Conservation (phyloP, 78 protist genomes). For the Polysphondylium violaceum region DNA sequence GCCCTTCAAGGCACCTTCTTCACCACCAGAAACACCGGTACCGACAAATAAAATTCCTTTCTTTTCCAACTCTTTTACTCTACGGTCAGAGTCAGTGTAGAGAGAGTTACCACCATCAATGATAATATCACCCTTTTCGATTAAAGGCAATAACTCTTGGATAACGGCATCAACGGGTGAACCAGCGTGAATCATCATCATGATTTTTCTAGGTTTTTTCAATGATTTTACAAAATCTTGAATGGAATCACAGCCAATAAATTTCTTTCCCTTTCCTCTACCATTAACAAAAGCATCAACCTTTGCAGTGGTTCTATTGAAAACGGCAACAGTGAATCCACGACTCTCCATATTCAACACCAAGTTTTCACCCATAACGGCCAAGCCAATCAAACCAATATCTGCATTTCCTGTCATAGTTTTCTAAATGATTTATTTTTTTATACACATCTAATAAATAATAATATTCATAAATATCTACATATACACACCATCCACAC, state of each 20-base stretch:
- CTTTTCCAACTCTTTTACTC: conserved; percentile 77
- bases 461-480: too few species aligned
- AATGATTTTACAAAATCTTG: conserved; percentile 84
- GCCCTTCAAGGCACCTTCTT: conserved; percentile 98
- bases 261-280: conserved; percentile 85
- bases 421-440: too few species aligned
- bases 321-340: conserved; percentile 90
- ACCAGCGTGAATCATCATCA: conserved; percentile 96
- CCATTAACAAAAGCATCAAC: conserved; percentile 88
- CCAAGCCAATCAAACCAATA: conserved; percentile 92
- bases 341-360: conserved; percentile 95
- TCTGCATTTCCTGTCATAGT: conserved; percentile 41
- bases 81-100: conserved; percentile 90
- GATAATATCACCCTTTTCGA: conserved; percentile 93
- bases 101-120: conserved; percentile 98
- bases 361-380: conserved; percentile 98
- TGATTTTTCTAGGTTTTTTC: conserved; percentile 91
- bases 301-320: conserved; percentile 89
- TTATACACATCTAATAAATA: too few species aligned
- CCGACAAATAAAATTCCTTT: conserved; percentile 93
- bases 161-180: conserved; percentile 89
- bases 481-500: too few species aligned
- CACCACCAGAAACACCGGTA: conserved; percentile 98
- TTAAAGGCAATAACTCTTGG: conserved; percentile 63
- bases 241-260: conserved; percentile 83